A percentile compares a stretch with the other conserved stretches of the same genome.
Conservation (phyloP, 148 eudicot species). For the Gaultheria prostrata region DNA sequence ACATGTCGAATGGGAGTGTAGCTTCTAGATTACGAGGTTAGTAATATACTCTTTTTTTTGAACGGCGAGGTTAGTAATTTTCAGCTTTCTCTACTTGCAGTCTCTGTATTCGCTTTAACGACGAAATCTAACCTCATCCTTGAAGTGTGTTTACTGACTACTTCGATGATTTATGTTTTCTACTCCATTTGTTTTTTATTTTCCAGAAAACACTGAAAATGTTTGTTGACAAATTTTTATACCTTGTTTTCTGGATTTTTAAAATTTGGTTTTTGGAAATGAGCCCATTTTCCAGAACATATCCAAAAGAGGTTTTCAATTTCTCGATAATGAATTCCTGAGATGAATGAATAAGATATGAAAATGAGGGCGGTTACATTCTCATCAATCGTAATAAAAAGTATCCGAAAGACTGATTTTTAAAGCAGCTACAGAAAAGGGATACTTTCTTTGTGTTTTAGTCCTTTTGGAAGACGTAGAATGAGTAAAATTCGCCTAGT, state of each 20-base stretch:
- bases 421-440: too few relatives aligned
- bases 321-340: too few relatives aligned
- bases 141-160: neutral
- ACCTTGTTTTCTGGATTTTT: too few relatives aligned
- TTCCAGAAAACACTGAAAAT: too few relatives aligned
- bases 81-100: neutral
- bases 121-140: neutral
- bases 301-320: too few relatives aligned
- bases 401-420: too few relatives aligned
- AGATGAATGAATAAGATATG: too few relatives aligned
- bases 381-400: too few relatives aligned
- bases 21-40: conserved; percentile 86
- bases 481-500: neutral
- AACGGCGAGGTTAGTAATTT: conserved; percentile 47
- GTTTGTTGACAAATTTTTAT: neutral
- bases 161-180: neutral
- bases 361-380: too few relatives aligned
- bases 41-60: conserved; percentile 2
- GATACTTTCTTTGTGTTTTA: neutral
- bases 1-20: conserved; percentile 85
- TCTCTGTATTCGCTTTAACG: neutral
- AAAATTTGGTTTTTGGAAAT: too few relatives aligned
- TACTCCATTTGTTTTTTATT: too few relatives aligned
- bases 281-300: too few relatives aligned
- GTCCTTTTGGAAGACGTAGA: neutral